These are phyloP conservation scores for Erigeron canadensis DNA, from an alignment of 129 eudicot genomes.

Conservation along the genomic window DNA sequence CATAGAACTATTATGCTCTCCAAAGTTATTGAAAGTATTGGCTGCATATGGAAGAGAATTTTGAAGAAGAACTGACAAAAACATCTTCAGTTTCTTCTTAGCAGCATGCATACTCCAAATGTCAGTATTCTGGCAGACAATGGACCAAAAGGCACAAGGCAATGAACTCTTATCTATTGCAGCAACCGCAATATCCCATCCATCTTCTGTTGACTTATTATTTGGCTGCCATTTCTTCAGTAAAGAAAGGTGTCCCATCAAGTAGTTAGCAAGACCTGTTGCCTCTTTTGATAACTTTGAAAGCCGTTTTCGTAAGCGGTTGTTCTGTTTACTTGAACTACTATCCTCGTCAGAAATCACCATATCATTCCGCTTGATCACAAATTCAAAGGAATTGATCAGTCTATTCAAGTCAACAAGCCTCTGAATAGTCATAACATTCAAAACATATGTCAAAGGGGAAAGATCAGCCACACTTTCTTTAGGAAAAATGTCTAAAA, in stretches of 20 bases:
- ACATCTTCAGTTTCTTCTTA: constrained; percentile 65
- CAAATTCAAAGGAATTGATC: constrained; percentile 55
- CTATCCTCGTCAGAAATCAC: constrained; percentile 1
- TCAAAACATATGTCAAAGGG: constrained; percentile 58
- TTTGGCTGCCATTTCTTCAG: constrained; percentile 28
- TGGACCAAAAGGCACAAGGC: constrained; percentile 66
- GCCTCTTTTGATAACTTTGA: constrained; percentile 63
- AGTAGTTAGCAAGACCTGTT: constrained; percentile 43
- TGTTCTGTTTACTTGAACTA: constrained; percentile 28
- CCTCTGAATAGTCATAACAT: constrained; percentile 71
- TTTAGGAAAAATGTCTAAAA: constrained; percentile 41
- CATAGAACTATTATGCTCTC: not conserved
- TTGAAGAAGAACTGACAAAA: constrained; percentile 54
- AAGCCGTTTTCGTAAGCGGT: constrained; percentile 40
- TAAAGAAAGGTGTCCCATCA: constrained; percentile 46
- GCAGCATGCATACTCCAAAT: constrained; percentile 76
- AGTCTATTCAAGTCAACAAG: constrained; percentile 71
- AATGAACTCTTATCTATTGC: constrained; percentile 54
- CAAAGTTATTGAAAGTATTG: constrained; percentile 16
- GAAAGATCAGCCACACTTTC: constrained; percentile 39
- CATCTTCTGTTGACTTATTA: constrained; percentile 22
- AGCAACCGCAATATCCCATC: constrained; percentile 54
- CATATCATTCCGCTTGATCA: constrained; percentile 42
- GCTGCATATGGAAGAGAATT: constrained; percentile 41
- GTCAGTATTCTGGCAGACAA: constrained; percentile 68